Evolutionary conservation across 2,329 filamentous ascomycete species (phyloP).

Genomic region (Fusarium transvaalense): DNA sequence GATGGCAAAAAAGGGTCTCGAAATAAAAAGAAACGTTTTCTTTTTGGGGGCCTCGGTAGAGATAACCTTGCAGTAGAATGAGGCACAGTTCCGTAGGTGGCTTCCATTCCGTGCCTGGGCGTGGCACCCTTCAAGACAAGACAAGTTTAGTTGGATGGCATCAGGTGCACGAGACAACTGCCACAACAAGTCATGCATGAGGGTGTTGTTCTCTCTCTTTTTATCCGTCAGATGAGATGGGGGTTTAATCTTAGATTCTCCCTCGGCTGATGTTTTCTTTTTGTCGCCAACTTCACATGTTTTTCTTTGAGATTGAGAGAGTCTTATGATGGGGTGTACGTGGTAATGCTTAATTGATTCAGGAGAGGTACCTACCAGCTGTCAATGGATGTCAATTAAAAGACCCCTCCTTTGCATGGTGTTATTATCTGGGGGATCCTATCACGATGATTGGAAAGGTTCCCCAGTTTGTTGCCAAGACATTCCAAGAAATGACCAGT

Average conservation of each 20-base stretch:
- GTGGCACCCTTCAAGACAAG: conserved; percentile 16
- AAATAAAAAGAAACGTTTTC: conserved; percentile 23
- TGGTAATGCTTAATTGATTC: not conserved
- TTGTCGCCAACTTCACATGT: conserved; percentile 29
- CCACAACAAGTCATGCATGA: conserved; percentile 24
- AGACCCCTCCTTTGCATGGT: not conserved
- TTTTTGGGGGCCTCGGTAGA: not conserved
- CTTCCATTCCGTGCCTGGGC: conserved; percentile 31
- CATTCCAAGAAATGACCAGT: conserved; percentile 22
- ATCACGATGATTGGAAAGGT: not conserved
- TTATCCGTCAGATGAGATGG: conserved; percentile 17
- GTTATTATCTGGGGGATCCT: not conserved
- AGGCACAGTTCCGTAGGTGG: conserved; percentile 23
- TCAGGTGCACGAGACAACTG: conserved; percentile 27
- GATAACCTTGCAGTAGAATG: conserved; percentile 27
- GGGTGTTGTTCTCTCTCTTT: not conserved
- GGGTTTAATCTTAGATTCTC: not conserved
- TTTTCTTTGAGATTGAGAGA: not conserved
- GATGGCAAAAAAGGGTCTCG: not conserved
- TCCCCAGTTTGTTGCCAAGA: conserved; percentile 24
- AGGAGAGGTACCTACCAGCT: conserved; percentile 11
- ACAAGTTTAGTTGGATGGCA: not conserved
- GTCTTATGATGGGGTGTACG: not conserved
- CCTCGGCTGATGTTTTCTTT: conserved; percentile 16
- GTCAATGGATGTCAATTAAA: conserved; percentile 11